These are phyloP conservation scores for Venturia aucupariae DNA, from an alignment of 2,329 filamentous ascomycete species.

Conservation along the genomic window DNA sequence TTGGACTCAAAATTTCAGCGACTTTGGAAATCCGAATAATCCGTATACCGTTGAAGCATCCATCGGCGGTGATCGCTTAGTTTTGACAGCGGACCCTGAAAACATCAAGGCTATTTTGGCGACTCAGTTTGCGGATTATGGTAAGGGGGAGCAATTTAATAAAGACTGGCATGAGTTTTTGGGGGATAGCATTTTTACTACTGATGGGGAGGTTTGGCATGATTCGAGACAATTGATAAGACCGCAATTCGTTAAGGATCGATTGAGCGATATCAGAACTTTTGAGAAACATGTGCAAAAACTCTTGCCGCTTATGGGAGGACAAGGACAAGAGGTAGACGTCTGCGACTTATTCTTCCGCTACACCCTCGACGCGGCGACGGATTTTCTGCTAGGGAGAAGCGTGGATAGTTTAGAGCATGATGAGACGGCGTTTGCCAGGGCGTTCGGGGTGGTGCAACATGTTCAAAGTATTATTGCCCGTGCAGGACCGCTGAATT, in stretches of 20 bases:
- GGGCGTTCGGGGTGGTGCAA: constrained; percentile 73
- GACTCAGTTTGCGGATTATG: constrained; percentile 76
- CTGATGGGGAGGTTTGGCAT: constrained; percentile 73
- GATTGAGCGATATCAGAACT: constrained; percentile 69
- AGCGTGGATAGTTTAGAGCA: constrained; percentile 55
- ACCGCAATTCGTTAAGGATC: constrained; percentile 79
- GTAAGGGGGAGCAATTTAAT: constrained; percentile 70
- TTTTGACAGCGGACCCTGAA: constrained; percentile 75
- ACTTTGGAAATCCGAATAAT: constrained; percentile 27
- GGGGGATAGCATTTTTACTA: constrained; percentile 60
- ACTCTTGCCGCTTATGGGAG: constrained; percentile 56
- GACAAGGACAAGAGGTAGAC: constrained; percentile 47
- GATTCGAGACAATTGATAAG: constrained; percentile 70
- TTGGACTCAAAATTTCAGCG: constrained; percentile 48
- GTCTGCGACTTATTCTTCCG: constrained; percentile 72
- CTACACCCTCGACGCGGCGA: constrained; percentile 74
- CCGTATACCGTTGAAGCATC: constrained; percentile 50
- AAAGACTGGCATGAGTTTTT: constrained; percentile 66
- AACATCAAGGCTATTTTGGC: constrained; percentile 90
- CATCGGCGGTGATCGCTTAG: constrained; percentile 41
- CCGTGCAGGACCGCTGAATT: constrained; percentile 54
- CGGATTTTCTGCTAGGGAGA: constrained; percentile 75
- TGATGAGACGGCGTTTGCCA: constrained; percentile 60
- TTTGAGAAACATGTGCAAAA: constrained; percentile 72
- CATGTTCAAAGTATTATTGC: constrained; percentile 59